Base-by-base conservation (phyloP, 2,329 filamentous ascomycete genomes). In the Eutypa lata region DNA sequence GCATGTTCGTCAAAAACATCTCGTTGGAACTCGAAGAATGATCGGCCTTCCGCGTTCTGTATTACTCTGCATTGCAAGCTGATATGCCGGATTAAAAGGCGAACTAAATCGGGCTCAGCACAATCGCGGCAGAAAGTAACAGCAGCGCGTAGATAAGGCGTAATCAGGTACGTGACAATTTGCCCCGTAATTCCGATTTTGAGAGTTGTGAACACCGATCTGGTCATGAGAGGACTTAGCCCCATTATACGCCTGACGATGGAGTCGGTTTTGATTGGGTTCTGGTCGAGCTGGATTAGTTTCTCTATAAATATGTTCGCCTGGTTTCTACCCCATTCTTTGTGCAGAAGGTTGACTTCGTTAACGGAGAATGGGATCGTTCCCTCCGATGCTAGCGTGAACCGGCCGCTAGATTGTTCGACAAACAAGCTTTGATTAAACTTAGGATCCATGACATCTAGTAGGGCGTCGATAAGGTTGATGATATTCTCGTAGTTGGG, bases 291-390 rank as follows among this genome's bases (percentile, higher is more conserved):
- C 19, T 75, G 73, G 26, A 91, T 74, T 24, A 91, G 74, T 65
- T 88, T 90, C 63, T 85, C 83, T 22, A 87, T 66, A 49, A 88
- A 83, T n/a, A 84, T 71, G 56, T 80, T 83, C 4, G 63, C 57
- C 18, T 61, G 53, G 22, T 60, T 58, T 47, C 67, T 61, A 57
- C 65, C 63, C 72, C 74, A 78, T 35, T 77, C 71, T 35, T 67
- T 66, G 52, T 76, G 71, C 2, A 85, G 57, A 2, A 77, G 59
- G 26, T 74, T 68, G 13, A 78, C 69, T 61, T 86, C 82, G 0
- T 62, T 56, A 1, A 65, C 60, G 2, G 76, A 77, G 64, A 81
- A 77, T 1, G 72, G 73, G 44, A 81, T 74, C 3, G 68, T 59
- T 6, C 71, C 63, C 13, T 64, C 65, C 50, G 65, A 50, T 14